Base-by-base conservation (phyloP, 129 eudicot species). In the Tagetes erecta region DNA sequence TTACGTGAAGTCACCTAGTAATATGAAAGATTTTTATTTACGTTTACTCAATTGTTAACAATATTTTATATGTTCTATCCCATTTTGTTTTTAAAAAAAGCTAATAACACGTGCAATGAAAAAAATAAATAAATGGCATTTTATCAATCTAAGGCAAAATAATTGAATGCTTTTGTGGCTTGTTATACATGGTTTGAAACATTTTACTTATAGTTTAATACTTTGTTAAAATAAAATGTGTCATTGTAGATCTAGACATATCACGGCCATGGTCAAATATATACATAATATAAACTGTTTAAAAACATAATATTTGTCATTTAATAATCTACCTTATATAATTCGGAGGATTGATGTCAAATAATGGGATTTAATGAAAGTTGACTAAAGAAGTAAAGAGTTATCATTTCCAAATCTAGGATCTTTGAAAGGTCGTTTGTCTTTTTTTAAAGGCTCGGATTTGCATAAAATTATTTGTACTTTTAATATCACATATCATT, bases 331-430 rank as follows among this genome's bases (percentile, higher is more conserved):
- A 46, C 2, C 51, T 46, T 46, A 20, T 46, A 46, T 12, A 58
- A 33, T 58, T 35, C 34, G 75, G 40, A 68, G 5, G 6, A 31
- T 5, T 7, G 68, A 68, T 36, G 75, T 77, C 70, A 77, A 77
- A 77, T 0, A 45, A 46, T 34, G 11, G 76, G 53, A 77, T 68
- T 40, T 77, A 11, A 11, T 47, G 31, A 58, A 75, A 45, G 75
- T 47, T 77, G 75, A 68, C 75, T 68, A 46, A 9, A 45, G n/a
- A 10, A 4, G 8, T 73, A 4, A 20, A 20, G 27, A 20, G 0
- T 44, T 10, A 40, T 31, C 31, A 12, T 56, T 27, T 68, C 63
- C 63, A 68, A 46, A 55, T 42, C 45, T 42, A 0, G 74, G 55
- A 42, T 52, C 74, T 42, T 47, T 56, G 65, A 11, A 51, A 8